phyloP scores from a whole-genome alignment of 257 asterid species.

The Verbena officinalis region DNA sequence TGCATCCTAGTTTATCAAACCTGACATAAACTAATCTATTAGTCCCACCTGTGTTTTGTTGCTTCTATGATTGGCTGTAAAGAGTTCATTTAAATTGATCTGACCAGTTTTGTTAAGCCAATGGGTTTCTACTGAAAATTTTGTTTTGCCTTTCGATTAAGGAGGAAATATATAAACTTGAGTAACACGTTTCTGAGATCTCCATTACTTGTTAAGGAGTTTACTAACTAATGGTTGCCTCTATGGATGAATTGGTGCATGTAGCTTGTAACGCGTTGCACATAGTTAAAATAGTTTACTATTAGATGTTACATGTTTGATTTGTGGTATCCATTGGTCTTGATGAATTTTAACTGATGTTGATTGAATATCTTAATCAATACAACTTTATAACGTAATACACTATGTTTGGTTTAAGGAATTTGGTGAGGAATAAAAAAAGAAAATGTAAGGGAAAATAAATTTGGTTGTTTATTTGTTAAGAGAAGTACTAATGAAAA shows the following conservation, averaged over 20 bases:
- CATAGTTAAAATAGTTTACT: constrained; percentile 1
- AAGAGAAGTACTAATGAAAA: too few relatives aligned
- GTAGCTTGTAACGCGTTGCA: constrained; percentile 18
- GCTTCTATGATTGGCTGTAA: constrained; percentile 6
- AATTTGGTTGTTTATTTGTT: too few relatives aligned
- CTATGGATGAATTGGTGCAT: constrained; percentile 9
- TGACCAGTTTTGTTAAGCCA: not conserved
- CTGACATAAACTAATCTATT: constrained; percentile 1
- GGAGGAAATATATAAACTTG: constrained; percentile 12
- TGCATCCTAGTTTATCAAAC: not conserved
- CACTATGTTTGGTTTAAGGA: too few relatives aligned
- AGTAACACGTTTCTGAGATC: constrained; percentile 1
- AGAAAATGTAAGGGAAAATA: too few relatives aligned
- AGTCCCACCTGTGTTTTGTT: not conserved
- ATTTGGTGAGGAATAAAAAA: too few relatives aligned
- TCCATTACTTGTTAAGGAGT: constrained; percentile 7
- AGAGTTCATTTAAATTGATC: not conserved
- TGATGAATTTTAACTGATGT: constrained; percentile 16
- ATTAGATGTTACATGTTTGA: constrained; percentile 15
- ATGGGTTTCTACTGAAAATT: not conserved
- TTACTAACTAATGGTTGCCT: constrained; percentile 1
- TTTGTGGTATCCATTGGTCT: constrained; percentile 1
- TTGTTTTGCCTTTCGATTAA: not conserved
- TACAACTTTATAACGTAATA: constrained; percentile 9
- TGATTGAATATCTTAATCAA: constrained; percentile 16